Conservation (phyloP, 2,329 filamentous ascomycete genomes). For the Chaetomiaceae sp. region DNA sequence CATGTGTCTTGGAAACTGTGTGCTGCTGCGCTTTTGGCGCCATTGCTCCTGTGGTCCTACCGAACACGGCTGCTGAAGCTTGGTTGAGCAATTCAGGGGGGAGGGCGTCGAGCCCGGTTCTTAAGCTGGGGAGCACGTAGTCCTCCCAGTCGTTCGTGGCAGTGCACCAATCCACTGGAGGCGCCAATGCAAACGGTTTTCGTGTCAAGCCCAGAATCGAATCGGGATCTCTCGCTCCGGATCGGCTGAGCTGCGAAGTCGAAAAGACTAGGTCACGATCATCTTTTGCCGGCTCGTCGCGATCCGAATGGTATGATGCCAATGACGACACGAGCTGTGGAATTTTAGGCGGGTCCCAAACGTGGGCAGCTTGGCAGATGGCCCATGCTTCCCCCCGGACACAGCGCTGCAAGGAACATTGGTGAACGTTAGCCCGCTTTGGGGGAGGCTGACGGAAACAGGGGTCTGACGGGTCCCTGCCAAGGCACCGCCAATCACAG, state of each 20-base stretch:
- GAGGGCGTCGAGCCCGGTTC: too few species aligned
- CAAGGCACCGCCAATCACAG: conserved; percentile 8
- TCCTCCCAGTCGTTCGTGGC: neutral
- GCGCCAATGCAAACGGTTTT: neutral
- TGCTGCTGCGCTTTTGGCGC: conserved; percentile 18
- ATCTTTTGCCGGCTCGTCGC: conserved; percentile 9
- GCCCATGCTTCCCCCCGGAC: neutral
- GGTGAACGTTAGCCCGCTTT: too few species aligned
- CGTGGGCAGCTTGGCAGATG: conserved; percentile 1
- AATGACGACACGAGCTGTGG: conserved; percentile 6
- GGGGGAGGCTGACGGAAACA: neutral
- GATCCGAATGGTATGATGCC: conserved; percentile 14
- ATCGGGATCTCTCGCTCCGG: conserved; percentile 7
- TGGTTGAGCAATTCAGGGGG: too few species aligned
- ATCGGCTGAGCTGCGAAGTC: conserved; percentile 2
- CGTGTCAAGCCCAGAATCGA: neutral
- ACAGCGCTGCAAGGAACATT: too few species aligned
- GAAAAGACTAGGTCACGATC: neutral
- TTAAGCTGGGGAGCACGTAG: too few species aligned
- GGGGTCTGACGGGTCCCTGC: neutral
- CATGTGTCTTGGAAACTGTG: conserved; percentile 31
- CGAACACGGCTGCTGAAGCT: neutral
- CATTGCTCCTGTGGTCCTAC: conserved; percentile 15
- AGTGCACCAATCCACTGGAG: neutral
- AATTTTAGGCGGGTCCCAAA: neutral